Conservation (phyloP, 2,329 filamentous ascomycete genomes). For the Aureobasidium sp. region DNA sequence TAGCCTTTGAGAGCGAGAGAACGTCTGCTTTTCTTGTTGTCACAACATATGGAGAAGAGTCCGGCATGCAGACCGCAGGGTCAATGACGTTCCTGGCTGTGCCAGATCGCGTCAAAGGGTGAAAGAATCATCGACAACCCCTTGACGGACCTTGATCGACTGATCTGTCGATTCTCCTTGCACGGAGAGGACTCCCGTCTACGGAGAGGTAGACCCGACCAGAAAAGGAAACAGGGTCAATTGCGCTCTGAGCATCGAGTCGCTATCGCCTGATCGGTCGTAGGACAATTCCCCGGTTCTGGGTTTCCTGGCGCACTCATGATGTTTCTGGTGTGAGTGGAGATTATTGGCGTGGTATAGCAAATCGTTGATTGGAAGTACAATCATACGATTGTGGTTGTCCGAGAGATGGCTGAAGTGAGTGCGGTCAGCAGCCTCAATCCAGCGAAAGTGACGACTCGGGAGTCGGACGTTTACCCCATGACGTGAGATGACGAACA, state of each 20-base stretch:
- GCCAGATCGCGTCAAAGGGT: neutral
- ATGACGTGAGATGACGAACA: neutral
- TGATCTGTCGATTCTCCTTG: neutral
- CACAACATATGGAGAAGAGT: no score
- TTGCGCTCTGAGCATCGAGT: neutral
- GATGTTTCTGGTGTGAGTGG: neutral
- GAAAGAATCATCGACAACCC: neutral
- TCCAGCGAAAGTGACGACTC: neutral
- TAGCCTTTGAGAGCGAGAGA: no score
- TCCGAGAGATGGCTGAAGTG: neutral
- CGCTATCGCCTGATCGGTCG: neutral
- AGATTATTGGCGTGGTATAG: neutral
- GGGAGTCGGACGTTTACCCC: neutral
- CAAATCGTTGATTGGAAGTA: neutral
- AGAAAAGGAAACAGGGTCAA: neutral
- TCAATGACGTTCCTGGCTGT: neutral
- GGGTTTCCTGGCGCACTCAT: neutral
- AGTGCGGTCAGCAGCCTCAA: neutral
- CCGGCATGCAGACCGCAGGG: neutral
- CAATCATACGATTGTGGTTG: neutral
- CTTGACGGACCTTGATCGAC: neutral
- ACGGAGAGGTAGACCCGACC: neutral
- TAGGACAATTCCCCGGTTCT: no score
- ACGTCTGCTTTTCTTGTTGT: no score
- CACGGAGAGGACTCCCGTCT: neutral